Evolutionary conservation across 1,284 basidiomycete species (phyloP), one percentile per base, ranked within the genome.

Genomic region (Omphalotus olearius): DNA sequence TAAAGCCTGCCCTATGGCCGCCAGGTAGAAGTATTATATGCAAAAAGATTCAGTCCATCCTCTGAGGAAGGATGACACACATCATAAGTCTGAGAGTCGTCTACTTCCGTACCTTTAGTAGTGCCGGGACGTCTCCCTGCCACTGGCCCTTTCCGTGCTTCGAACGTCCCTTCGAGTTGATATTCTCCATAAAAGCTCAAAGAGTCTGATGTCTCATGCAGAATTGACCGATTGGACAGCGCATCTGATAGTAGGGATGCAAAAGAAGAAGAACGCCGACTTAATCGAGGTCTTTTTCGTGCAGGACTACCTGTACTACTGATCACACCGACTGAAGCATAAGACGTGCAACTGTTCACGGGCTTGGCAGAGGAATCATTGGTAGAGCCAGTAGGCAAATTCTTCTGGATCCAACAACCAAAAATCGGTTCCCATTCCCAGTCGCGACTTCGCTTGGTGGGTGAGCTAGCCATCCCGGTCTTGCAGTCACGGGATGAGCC

Each of bases 361-460:
- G 23, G 23, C 23, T 3, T 23, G 23, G 23, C 23, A 5, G 5
- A 23, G 2, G 23, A 23, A 23, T 5, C 36, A 14, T 13, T 1
- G 5, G 26, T 20, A 6, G 33, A 23, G 9, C 13, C 23, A 35
- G 18, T 28, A 42, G 11, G 3, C 35, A 18, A 20, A 41, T 16
- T 26, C 45, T 33, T 50, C 30, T n/a, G 30, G 26, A 39, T 44
- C 71, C 73, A 77, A 49, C 66, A 67, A 9, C 64, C 70, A 9
- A 76, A 60, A 60, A 69, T 67, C 45, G 70, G 71, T 55, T 77
- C 74, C 74, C 73, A 76, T 28, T 69, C 67, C 71, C 73, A 77
- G 23, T 37, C 47, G 10, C 17, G 16, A 35, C 40, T 38, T 46
- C 36, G 51, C 46, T 38, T 47, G 42, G 33, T 25, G 37, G 47